phyloP scores from a whole-genome alignment of 2,329 filamentous ascomycete genomes.

The Thielaviopsis punctulata region DNA sequence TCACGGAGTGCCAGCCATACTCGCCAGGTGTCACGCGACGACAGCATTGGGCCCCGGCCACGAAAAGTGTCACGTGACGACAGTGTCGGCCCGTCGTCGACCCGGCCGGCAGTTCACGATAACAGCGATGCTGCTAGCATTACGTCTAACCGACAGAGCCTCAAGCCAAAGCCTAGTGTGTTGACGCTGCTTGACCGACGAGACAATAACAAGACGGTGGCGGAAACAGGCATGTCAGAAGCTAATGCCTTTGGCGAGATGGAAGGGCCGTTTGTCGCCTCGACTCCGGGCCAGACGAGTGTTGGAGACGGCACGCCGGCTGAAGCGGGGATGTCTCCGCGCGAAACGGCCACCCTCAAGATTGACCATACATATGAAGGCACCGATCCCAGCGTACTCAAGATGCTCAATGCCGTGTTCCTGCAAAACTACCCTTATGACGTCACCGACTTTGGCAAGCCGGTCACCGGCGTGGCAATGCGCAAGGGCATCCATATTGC shows the following conservation, averaged over 20 bases:
- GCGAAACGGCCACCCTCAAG: background rate
- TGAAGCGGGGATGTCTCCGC: too few species aligned
- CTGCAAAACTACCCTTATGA: conserved; percentile 51
- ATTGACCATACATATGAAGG: conserved; percentile 68
- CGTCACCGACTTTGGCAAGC: conserved; percentile 51
- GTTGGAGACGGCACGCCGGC: too few species aligned
- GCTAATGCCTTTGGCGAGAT: conserved; percentile 43
- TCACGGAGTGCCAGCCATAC: conserved; percentile 6
- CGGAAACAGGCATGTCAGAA: conserved; percentile 42
- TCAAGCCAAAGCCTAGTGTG: conserved; percentile 36
- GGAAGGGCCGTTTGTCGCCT: conserved; percentile 32
- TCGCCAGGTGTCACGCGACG: conserved; percentile 6
- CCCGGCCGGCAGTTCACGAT: background rate
- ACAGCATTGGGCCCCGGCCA: background rate
- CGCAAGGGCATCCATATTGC: conserved; percentile 16
- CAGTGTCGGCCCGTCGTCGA: background rate
- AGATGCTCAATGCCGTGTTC: conserved; percentile 73
- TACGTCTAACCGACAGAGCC: conserved; percentile 7
- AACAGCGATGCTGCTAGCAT: conserved; percentile 11
- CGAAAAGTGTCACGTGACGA: conserved; percentile 7
- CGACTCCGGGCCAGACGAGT: background rate
- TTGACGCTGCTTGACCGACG: conserved; percentile 41
- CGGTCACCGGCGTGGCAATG: conserved; percentile 32
- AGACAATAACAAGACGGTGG: conserved; percentile 38
- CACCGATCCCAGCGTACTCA: conserved; percentile 50